Evolutionary conservation across 202 grass and related monocot genomes (phyloP).

Genomic region (Elaeis oleifera): DNA sequence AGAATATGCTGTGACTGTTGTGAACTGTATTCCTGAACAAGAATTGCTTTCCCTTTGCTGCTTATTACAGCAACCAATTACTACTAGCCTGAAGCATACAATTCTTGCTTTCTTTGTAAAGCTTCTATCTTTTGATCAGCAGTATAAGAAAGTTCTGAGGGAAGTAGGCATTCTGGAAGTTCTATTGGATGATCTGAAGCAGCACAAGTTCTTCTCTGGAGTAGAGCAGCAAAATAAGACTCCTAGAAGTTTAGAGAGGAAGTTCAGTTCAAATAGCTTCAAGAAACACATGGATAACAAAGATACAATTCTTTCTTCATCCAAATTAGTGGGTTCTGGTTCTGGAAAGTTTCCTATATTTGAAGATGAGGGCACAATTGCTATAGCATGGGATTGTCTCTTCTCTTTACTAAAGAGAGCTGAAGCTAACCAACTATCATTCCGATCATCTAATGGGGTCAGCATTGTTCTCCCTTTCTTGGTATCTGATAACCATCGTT

Average conservation of each 20-base stretch:
- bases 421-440: slow-evolving; percentile 91
- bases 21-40: slow-evolving; percentile 97
- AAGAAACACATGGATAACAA: slow-evolving; percentile 65
- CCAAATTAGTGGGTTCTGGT: slow-evolving; percentile 61
- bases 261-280: slow-evolving; percentile 40
- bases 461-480: slow-evolving; percentile 81
- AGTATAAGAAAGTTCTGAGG: slow-evolving; percentile 95
- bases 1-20: slow-evolving; percentile 95
- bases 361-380: slow-evolving; percentile 85
- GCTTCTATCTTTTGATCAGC: slow-evolving; percentile 96
- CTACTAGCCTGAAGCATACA: slow-evolving; percentile 68
- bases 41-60: slow-evolving; percentile 95
- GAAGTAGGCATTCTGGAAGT: slow-evolving; percentile 96
- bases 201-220: slow-evolving; percentile 79
- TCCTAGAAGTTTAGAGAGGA: slow-evolving; percentile 45
- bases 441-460: slow-evolving; percentile 79
- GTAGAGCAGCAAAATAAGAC: slow-evolving; percentile 59
- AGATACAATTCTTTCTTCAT: slow-evolving; percentile 70
- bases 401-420: slow-evolving; percentile 93
- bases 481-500: slow-evolving; percentile 68
- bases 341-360: slow-evolving; percentile 69
- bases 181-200: slow-evolving; percentile 92
- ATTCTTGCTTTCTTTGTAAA: slow-evolving; percentile 96
- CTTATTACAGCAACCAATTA: slow-evolving; percentile 94
- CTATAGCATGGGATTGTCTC: slow-evolving; percentile 97